Base-by-base conservation (phyloP, 306 rosid genomes). In the Sophora flavescens region DNA sequence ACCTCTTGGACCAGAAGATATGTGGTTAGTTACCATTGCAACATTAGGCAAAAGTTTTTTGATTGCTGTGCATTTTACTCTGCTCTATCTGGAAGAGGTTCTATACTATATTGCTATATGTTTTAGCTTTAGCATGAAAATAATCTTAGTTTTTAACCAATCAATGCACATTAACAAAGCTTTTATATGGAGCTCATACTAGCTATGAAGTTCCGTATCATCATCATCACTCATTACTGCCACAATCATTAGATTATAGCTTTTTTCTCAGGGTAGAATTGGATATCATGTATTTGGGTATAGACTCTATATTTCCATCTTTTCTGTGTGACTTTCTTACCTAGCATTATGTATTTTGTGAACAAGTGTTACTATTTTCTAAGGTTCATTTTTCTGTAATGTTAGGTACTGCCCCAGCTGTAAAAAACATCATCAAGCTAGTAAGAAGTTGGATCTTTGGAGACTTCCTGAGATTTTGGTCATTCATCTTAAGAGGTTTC, bases 1-100 rank as follows among this genome's bases (percentile, higher is more conserved):
- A 82, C 99, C 99, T 72, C 97, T 95, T 80, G 99, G 99, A 73
- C 99, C 99, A 11, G 97, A 95, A 83, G 99, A 95, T 84, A 95
- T 95, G 99, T 95, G 99, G 99, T 95, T 52, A 83, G 99, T 89
- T 63, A 53, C 74, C 30, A 36, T 67, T 58, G 38, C 63, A 26
- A 30, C 66, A 77, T 68, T 14, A 35, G 41, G 77, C 59, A 17
- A 47, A 41, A 57, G 51, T 15, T 67, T 68, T 68, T 73, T 58
- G 71, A 83, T 66, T 51, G 11, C 56, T 13, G 52, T 47, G 68
- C 26, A 38, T 58, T 38, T n/a, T 38, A 71, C 16, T 44, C 44
- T 57, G 39, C 16, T 42, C 16, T 42, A 26, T 72, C n/a, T 42
- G 58, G 15, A 57, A 14, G 32, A 50, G 57, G 22, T 51, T 15